A percentile compares a stretch with the other conserved stretches of the same genome.
Evolutionary conservation across 805 yeast genomes (phyloP).

Genomic region (Candida nitratophila): DNA sequence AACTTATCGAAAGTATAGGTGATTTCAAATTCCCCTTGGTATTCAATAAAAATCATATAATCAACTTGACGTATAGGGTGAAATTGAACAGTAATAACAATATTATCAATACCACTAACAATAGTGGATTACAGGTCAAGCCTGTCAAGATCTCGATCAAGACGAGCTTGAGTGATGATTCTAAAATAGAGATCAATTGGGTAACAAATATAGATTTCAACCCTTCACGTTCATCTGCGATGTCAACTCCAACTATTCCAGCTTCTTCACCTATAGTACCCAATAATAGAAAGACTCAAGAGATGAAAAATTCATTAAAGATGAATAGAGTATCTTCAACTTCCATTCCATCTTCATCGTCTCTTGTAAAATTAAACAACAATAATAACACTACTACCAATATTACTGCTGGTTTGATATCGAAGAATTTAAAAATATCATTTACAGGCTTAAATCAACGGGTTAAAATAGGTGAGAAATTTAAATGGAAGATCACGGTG

Average conservation of each 20-base stretch:
- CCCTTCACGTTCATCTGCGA: not conserved
- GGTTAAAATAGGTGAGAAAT: conserved; percentile 50
- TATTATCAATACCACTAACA: not conserved
- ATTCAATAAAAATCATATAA: not conserved
- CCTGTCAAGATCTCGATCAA: conserved; percentile 18
- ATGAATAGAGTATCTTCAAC: too few species aligned
- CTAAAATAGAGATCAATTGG: conserved; percentile 27
- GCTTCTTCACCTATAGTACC: not conserved
- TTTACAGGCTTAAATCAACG: conserved; percentile 51
- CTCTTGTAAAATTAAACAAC: not conserved
- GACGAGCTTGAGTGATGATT: conserved; percentile 12
- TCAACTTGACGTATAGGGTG: not conserved
- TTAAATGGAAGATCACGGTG: conserved; percentile 59
- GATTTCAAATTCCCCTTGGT: not conserved
- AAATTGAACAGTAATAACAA: not conserved
- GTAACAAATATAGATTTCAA: conserved; percentile 27
- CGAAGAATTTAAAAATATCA: not conserved
- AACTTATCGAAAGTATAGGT: conserved; percentile 1
- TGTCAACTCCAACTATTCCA: not conserved
- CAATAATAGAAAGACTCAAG: too few species aligned
- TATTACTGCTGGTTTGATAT: not conserved
- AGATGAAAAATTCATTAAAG: too few species aligned
- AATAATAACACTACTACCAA: not conserved
- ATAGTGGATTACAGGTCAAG: conserved; percentile 5
- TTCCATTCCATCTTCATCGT: not conserved